Evolutionary conservation across 495 filamentous ascomycete species (phyloP).

Genomic region (Pseudomonodictys pantanalensis): DNA sequence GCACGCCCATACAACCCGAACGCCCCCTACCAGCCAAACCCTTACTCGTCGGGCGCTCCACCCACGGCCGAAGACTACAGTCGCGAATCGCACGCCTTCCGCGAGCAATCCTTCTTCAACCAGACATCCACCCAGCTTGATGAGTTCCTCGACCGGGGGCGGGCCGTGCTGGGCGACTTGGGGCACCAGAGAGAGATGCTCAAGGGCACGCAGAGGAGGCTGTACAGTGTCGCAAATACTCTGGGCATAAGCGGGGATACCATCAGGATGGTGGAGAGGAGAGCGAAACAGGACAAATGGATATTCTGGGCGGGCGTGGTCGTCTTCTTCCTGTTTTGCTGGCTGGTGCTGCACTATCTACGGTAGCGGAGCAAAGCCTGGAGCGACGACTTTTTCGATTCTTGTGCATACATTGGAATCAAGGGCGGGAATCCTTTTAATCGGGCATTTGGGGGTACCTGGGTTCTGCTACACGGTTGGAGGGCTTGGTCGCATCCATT

Average conservation of each 20-base stretch:
- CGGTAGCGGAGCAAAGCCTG: constrained; percentile 48
- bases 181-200: constrained; percentile 89
- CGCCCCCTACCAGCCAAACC: constrained; percentile 23
- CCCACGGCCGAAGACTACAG: constrained; percentile 54
- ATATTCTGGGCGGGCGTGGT: constrained; percentile 89
- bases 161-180: constrained; percentile 84
- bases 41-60: constrained; percentile 44
- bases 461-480: not conserved
- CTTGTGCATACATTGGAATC: constrained; percentile 9
- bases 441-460: not conserved
- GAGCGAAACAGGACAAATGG: constrained; percentile 95
- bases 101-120: constrained; percentile 83
- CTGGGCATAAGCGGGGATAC: constrained; percentile 92
- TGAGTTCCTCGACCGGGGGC: constrained; percentile 87
- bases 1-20: constrained; percentile 49
- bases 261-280: constrained; percentile 89
- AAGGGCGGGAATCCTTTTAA: not conserved
- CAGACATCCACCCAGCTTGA: constrained; percentile 79
- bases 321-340: constrained; percentile 90
- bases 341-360: constrained; percentile 79
- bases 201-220: constrained; percentile 83
- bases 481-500: not conserved
- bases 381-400: not conserved
- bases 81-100: constrained; percentile 78
- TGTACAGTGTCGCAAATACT: constrained; percentile 93